A percentile compares a stretch with the other conserved stretches of the same genome.
Evolutionary conservation across 345 rosid genomes (phyloP).

Genomic region (Pistacia vera): DNA sequence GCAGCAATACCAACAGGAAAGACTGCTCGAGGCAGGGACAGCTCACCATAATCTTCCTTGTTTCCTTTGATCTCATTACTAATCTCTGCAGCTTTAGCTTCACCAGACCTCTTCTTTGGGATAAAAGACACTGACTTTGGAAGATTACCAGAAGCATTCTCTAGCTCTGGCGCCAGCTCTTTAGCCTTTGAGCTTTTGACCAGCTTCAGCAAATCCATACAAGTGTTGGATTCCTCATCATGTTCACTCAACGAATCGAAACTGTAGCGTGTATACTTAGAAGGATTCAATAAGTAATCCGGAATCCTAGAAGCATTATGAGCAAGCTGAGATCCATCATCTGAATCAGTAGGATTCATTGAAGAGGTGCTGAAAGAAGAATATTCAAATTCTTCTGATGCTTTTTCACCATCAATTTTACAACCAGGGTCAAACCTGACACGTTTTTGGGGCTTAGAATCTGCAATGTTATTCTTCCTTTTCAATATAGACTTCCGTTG

Average conservation of each 20-base stretch:
- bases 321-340: conserved; percentile 6
- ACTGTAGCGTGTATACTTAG: conserved; percentile 56
- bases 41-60: conserved; percentile 17
- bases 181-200: conserved; percentile 26
- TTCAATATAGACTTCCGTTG: conserved; percentile 55
- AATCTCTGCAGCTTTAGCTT: conserved; percentile 17
- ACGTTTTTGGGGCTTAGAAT: conserved; percentile 50
- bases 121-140: conserved; percentile 50
- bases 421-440: conserved; percentile 60
- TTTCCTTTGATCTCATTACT: conserved; percentile 29
- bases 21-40: conserved; percentile 3
- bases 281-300: conserved; percentile 63
- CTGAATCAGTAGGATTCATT: conserved; percentile 28
- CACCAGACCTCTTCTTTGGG: conserved; percentile 44
- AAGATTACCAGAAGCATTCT: conserved; percentile 20
- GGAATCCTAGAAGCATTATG: conserved; percentile 40
- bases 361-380: conserved; percentile 14
- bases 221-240: conserved; percentile 45
- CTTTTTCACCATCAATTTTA: conserved; percentile 25
- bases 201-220: conserved; percentile 37
- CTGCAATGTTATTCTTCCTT: conserved; percentile 51
- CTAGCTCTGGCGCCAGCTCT: conserved; percentile 28
- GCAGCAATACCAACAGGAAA: conserved; percentile 42
- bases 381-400: conserved; percentile 22
- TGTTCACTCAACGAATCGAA: conserved; percentile 43